Conservation (phyloP, 2,329 filamentous ascomycete genomes). For the Colletotrichum sp. region DNA sequence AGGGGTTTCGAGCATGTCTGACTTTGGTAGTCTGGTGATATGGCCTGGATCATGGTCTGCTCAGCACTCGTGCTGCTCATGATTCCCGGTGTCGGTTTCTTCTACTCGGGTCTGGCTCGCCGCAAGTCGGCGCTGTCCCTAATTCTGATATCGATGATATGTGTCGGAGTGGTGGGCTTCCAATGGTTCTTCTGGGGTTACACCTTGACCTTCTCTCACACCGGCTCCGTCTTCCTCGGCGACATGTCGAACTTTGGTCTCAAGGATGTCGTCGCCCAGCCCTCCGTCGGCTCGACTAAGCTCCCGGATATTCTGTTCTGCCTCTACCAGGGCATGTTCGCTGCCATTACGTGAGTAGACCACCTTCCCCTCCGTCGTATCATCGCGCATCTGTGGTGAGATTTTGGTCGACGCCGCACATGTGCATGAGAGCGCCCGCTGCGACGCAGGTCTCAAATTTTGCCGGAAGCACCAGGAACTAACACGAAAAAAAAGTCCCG, state of each 20-base stretch:
- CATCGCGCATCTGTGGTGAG: neutral
- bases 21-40: conserved; percentile 70
- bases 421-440: neutral
- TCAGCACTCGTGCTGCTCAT: conserved; percentile 86
- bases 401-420: neutral
- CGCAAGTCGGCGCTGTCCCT: conserved; percentile 88
- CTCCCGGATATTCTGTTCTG: conserved; percentile 86
- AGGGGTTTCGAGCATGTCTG: neutral
- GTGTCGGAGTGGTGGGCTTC: conserved; percentile 79
- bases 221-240: conserved; percentile 78
- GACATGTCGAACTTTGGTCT: conserved; percentile 83
- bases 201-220: conserved; percentile 83
- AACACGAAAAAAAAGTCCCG: conserved; percentile 42
- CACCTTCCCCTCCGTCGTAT: neutral
- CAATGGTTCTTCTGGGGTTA: conserved; percentile 98
- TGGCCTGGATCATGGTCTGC: conserved; percentile 79
- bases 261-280: conserved; percentile 75
- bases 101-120: conserved; percentile 89
- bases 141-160: conserved; percentile 85
- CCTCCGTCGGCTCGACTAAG: conserved; percentile 73
- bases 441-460: neutral
- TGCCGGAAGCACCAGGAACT: neutral
- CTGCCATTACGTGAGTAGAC: conserved; percentile 77
- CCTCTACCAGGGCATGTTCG: conserved; percentile 89
- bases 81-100: conserved; percentile 93